Conservation (phyloP, 208 protist species). For the Crithidia mellificae region DNA sequence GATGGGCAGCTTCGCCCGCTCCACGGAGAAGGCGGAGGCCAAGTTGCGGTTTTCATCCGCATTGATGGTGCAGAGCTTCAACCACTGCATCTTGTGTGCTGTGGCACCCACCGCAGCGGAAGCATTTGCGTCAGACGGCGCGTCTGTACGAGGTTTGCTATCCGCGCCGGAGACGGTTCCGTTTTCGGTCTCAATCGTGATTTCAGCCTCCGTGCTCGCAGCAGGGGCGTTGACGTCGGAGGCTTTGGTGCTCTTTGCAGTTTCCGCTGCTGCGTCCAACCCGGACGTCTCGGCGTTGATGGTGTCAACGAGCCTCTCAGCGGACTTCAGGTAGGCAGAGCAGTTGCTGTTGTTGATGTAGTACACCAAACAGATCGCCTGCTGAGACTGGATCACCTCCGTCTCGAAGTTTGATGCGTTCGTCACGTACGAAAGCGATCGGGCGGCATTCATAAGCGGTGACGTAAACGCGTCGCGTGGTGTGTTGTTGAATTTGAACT, state of each 20-base stretch:
- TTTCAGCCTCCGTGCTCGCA: not conserved
- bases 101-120: not conserved
- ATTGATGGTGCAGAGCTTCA: slow-evolving; percentile 88
- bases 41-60: slow-evolving; percentile 88
- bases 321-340: slow-evolving; percentile 52
- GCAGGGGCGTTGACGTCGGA: not conserved
- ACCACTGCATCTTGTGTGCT: slow-evolving; percentile 39
- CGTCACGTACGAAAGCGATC: slow-evolving; percentile 44
- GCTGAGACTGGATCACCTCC: slow-evolving; percentile 88
- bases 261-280: not conserved
- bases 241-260: not conserved
- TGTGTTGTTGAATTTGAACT: not conserved
- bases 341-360: slow-evolving; percentile 70
- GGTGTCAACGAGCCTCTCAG: slow-evolving; percentile 69
- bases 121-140: not conserved
- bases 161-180: not conserved
- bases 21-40: slow-evolving; percentile 84
- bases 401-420: slow-evolving; percentile 72
- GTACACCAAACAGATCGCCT: slow-evolving; percentile 88
- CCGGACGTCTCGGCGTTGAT: slow-evolving; percentile 64
- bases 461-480: not conserved
- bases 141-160: too few relatives aligned
- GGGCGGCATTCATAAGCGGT: not conserved
- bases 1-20: slow-evolving; percentile 80
- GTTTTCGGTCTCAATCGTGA: not conserved